These are phyloP conservation scores for Knufia petricola DNA, from an alignment of 2,329 filamentous ascomycete genomes.

Conservation along the genomic window DNA sequence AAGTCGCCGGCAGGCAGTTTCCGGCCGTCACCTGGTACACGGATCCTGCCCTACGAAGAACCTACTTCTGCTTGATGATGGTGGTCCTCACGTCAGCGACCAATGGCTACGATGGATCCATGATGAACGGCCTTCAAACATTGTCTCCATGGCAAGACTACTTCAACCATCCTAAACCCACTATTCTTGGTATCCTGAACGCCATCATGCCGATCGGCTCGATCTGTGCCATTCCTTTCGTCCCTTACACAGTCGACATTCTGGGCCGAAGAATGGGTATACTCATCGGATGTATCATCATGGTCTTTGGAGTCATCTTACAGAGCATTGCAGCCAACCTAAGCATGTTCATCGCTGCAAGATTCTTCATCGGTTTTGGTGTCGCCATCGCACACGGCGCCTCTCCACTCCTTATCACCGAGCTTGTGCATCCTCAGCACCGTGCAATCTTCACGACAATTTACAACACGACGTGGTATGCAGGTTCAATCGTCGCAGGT, in stretches of 20 bases:
- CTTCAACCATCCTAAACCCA: constrained; percentile 17
- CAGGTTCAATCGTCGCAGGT: constrained; percentile 39
- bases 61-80: constrained; percentile 47
- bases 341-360: constrained; percentile 47
- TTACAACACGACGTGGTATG: constrained; percentile 48
- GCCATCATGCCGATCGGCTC: constrained; percentile 32
- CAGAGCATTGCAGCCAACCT: constrained; percentile 24
- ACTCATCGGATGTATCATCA: constrained; percentile 29
- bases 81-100: constrained; percentile 51
- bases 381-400: constrained; percentile 34
- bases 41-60: constrained; percentile 47
- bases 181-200: constrained; percentile 19
- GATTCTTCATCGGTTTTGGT: constrained; percentile 58
- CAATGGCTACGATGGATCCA: constrained; percentile 21
- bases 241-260: constrained; percentile 40
- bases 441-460: constrained; percentile 41
- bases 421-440: constrained; percentile 42
- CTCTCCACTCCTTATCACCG: constrained; percentile 32
- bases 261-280: constrained; percentile 40
- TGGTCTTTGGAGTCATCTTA: constrained; percentile 25
- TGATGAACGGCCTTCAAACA: constrained; percentile 20
- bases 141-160: constrained; percentile 19
- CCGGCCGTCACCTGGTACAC: constrained; percentile 48
- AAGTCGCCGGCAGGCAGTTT: constrained; percentile 30
- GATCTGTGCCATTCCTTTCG: constrained; percentile 39